Evolutionary conservation across 2,329 filamentous ascomycete species (phyloP), one percentile per base, ranked within the genome.

Genomic region (Botrytis galanthina): DNA sequence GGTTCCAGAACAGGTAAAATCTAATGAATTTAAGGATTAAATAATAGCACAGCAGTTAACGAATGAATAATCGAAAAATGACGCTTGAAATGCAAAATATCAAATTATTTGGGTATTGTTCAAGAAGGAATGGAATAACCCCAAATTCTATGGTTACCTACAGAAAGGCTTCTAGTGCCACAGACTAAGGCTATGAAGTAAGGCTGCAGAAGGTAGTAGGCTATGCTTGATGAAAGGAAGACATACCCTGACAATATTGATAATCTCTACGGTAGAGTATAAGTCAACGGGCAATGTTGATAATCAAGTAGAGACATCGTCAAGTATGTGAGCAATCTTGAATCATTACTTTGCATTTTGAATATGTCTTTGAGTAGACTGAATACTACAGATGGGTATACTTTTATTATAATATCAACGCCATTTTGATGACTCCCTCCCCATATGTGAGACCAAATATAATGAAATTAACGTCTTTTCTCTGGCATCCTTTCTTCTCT

Each of bases 401-500:
- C 20, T 61, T 60, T 62, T 29, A 7, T 32, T 22, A 29, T 26
- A 32, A 12, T 42, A 20, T 18, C n/a, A 69, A 69, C 66, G 48
- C 66, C 66, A 42, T 69, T 32, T 37, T n/a, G 39, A 69, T 57
- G 39, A 42, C 10, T 37, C 64, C 66, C 35, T 46, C 6, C 35
- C 64, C 37, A 29, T 37, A 22, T 29, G 14, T 4, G 18, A 37
- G n/a, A 46, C 6, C 32, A 39, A 48, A 48, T 46, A 42, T 18
- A 35, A 22, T 70, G 20, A 4, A 42, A 26, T 73, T 46, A 64
- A 48, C 66, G 54, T n/a, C 66, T 8, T 61, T 48, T 73, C 29
- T 70, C 71, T n/a, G 66, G 26, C 22, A 51, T 54, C 44, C 64
- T 70, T 20, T 62, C 61, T 67, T 51, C 64, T 67, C 71, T 51